phyloP scores from a whole-genome alignment of 2,329 filamentous ascomycete genomes.

The Aureobasidium lini region DNA sequence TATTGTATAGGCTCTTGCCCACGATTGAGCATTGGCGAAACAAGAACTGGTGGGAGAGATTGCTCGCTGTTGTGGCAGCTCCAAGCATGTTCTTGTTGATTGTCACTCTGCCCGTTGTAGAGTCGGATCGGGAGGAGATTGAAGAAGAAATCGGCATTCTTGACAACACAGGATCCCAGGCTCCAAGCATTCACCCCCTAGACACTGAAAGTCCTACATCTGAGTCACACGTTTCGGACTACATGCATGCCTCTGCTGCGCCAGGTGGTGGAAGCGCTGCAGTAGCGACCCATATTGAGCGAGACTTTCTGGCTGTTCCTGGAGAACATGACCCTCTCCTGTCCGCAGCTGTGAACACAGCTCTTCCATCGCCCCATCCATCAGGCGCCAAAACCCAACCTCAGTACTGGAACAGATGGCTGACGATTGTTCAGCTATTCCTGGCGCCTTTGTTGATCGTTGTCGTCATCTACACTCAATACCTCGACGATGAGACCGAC shows the following conservation, averaged over 20 bases:
- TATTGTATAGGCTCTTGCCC: conserved; percentile 74
- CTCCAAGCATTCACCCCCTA: not conserved
- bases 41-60: conserved; percentile 77
- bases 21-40: conserved; percentile 74
- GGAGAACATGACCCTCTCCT: conserved; percentile 4
- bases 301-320: conserved; percentile 12
- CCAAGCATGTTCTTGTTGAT: conserved; percentile 86
- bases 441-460: conserved; percentile 79
- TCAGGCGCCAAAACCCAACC: conserved; percentile 17
- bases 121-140: conserved; percentile 51
- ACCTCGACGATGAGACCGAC: conserved; percentile 13
- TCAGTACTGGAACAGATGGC: conserved; percentile 81
- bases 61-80: conserved; percentile 74
- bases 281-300: conserved; percentile 15
- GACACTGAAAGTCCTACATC: not conserved
- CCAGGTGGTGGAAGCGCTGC: conserved; percentile 10
- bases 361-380: not conserved
- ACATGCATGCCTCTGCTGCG: not conserved
- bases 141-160: conserved; percentile 21
- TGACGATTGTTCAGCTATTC: conserved; percentile 77
- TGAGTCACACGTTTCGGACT: not conserved
- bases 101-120: conserved; percentile 84
- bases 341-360: not conserved
- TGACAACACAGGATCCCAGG: not conserved
- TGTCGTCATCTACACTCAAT: conserved; percentile 50